Percentiles rank a stretch among this genome's conserved stretches.
Conservation (phyloP, 106 monocot genomes). For the Hemerocallis citrina region DNA sequence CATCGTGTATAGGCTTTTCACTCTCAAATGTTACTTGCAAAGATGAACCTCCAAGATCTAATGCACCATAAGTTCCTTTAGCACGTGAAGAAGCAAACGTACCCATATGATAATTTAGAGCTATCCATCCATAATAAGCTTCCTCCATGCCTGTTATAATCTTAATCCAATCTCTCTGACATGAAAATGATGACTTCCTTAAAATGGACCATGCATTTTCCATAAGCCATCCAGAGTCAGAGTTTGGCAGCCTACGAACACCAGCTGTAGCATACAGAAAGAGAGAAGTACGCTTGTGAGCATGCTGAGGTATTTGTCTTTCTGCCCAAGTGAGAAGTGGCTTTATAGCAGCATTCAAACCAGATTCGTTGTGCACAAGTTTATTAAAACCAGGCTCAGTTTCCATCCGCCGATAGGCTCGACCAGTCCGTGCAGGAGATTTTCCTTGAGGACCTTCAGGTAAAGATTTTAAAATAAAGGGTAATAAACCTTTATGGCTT, state of each 20-base stretch:
- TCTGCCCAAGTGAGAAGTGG: conserved; percentile 87
- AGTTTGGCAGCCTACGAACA: conserved; percentile 67
- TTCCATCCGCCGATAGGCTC: conserved; percentile 96
- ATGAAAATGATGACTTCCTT: conserved; percentile 75
- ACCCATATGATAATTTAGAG: conserved; percentile 74
- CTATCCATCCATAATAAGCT: conserved; percentile 99
- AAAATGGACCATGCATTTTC: conserved; percentile 72
- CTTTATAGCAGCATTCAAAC: conserved; percentile 58
- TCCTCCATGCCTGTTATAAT: conserved; percentile 89
- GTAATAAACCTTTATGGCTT: conserved; percentile 25
- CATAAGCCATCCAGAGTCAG: conserved; percentile 88
- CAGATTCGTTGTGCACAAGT: conserved; percentile 71
- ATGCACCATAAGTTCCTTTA: conserved; percentile 71
- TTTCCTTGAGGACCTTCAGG: conserved; percentile 45
- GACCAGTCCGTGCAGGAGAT: conserved; percentile 37
- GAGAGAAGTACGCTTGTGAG: conserved; percentile 57
- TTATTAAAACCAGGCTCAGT: conserved; percentile 93
- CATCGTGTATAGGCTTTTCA: conserved; percentile 38
- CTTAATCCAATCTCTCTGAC: conserved; percentile 72
- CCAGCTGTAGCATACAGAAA: conserved; percentile 95
- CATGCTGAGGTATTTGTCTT: conserved; percentile 74
- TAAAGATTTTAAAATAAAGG: conserved; percentile 64
- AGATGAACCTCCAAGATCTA: conserved; percentile 95
- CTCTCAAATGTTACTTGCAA: conserved; percentile 95
- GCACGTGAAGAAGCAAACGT: conserved; percentile 39